phyloP scores from a whole-genome alignment of 768 basidiomycete species.

The Amylocystis lapponica region DNA sequence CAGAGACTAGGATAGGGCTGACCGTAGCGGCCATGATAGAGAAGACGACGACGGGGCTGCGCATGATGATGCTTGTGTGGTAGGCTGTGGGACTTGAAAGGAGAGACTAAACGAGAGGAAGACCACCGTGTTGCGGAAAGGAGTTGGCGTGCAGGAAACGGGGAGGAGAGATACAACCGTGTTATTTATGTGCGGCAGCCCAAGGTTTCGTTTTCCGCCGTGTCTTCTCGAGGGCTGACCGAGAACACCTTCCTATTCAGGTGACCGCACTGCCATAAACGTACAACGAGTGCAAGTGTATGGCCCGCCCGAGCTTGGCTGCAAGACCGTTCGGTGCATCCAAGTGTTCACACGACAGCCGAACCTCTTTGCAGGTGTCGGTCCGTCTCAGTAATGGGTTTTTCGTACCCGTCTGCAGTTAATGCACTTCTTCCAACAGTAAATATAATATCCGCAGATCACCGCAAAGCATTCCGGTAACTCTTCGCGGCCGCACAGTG shows the following conservation, averaged over 20 bases:
- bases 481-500: too few species aligned
- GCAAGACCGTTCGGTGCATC: too few species aligned
- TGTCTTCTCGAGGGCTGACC: conserved; percentile 16
- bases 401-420: too few species aligned
- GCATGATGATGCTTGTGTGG: conserved; percentile 13
- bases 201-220: conserved; percentile 17
- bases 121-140: too few species aligned
- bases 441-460: too few species aligned
- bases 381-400: too few species aligned
- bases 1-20: conserved; percentile 18
- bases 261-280: conserved; percentile 4
- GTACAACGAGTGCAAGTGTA: background rate
- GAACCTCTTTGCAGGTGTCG: too few species aligned
- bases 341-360: too few species aligned
- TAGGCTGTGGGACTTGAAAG: conserved; percentile 5
- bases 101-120: background rate
- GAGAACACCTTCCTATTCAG: conserved; percentile 13
- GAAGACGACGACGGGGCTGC: conserved; percentile 25
- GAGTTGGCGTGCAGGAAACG: conserved; percentile 5
- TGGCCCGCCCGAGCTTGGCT: background rate
- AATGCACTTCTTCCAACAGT: too few species aligned
- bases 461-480: too few species aligned
- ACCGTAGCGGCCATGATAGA: conserved; percentile 22
- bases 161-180: background rate
- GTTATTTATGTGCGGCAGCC: conserved; percentile 6